These are phyloP conservation scores for Pythium brassicae DNA, from an alignment of 352 stramenopile species.

Conservation along the genomic window DNA sequence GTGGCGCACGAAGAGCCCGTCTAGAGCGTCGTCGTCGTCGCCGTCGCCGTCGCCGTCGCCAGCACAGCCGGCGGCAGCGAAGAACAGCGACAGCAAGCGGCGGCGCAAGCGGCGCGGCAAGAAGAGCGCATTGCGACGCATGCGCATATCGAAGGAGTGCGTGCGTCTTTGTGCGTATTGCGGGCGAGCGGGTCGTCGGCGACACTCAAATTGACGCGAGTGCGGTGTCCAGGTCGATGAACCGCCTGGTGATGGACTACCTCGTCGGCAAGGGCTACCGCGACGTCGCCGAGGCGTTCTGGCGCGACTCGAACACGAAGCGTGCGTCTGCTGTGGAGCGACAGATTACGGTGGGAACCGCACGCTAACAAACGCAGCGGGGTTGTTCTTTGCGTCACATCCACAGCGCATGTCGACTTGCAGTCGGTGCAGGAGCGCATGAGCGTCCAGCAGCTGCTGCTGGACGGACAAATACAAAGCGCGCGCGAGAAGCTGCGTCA, in stretches of 20 bases:
- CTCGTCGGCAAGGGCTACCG: constrained; percentile 77
- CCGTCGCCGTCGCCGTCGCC: too few relatives aligned
- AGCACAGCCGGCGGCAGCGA: constrained; percentile 10
- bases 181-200: background rate
- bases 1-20: constrained; percentile 9
- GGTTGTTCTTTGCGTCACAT: background rate
- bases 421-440: constrained; percentile 72
- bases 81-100: constrained; percentile 6
- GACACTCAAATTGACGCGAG: background rate
- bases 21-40: background rate
- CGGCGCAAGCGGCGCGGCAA: constrained; percentile 15
- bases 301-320: constrained; percentile 61
- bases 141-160: constrained; percentile 69
- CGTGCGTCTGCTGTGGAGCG: constrained; percentile 28
- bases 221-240: constrained; percentile 46
- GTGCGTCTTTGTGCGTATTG: constrained; percentile 5
- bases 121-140: constrained; percentile 32
- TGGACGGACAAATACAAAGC: constrained; percentile 57
- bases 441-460: constrained; percentile 60
- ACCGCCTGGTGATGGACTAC: constrained; percentile 79
- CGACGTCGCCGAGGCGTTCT: constrained; percentile 73
- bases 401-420: constrained; percentile 60
- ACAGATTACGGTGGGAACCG: background rate
- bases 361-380: too few relatives aligned
- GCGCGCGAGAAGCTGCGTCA: constrained; percentile 46